phyloP scores from a whole-genome alignment of 306 rosid genomes.

The Psophocarpus tetragonolobus region DNA sequence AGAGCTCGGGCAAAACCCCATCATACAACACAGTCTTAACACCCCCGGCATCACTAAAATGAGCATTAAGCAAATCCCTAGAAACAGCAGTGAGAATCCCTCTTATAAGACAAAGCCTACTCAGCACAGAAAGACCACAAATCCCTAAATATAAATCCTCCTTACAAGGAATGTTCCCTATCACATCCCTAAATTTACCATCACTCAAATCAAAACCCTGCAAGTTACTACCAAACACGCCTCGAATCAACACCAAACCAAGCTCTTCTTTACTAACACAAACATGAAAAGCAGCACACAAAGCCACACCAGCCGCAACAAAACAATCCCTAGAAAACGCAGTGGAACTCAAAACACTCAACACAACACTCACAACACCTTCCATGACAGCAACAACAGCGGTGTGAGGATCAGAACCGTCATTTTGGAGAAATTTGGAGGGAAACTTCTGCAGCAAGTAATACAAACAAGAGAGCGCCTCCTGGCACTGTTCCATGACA shows the following conservation, averaged over 20 bases:
- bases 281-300: slow-evolving; percentile 81
- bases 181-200: slow-evolving; percentile 37
- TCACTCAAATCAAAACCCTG: slow-evolving; percentile 33
- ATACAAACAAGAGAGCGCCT: slow-evolving; percentile 89
- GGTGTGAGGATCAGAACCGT: background rate
- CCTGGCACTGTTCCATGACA: slow-evolving; percentile 96
- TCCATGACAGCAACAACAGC: slow-evolving; percentile 49
- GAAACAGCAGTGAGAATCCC: slow-evolving; percentile 91
- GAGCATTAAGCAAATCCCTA: slow-evolving; percentile 73
- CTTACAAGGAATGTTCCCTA: slow-evolving; percentile 60
- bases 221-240: slow-evolving; percentile 48
- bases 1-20: slow-evolving; percentile 92
- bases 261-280: slow-evolving; percentile 66
- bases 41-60: slow-evolving; percentile 40
- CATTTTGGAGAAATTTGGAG: slow-evolving; percentile 43
- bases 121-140: slow-evolving; percentile 54
- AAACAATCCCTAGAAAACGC: slow-evolving; percentile 84
- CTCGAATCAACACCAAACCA: slow-evolving; percentile 64
- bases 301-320: slow-evolving; percentile 92
- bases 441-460: slow-evolving; percentile 91
- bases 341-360: slow-evolving; percentile 61
- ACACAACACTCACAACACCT: slow-evolving; percentile 52
- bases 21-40: slow-evolving; percentile 76
- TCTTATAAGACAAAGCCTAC: slow-evolving; percentile 86
- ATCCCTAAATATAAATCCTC: slow-evolving; percentile 58